These are phyloP conservation scores for Liriodendron chinense DNA, from an alignment of 164 flowering plant species.

Conservation along the genomic window DNA sequence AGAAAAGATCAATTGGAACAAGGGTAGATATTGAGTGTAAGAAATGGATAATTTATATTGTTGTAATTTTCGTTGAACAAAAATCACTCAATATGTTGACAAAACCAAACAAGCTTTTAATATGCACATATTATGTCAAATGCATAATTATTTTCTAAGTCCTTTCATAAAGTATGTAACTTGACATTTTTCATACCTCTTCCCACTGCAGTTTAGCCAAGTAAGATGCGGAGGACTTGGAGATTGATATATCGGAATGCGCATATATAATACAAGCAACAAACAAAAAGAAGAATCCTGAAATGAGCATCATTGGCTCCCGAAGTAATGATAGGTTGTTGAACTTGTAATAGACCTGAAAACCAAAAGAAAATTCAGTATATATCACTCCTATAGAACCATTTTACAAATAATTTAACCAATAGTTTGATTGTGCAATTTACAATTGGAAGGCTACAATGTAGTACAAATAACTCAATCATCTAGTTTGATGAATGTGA, in stretches of 20 bases:
- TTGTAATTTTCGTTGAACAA: too few relatives aligned
- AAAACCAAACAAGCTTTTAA: too few relatives aligned
- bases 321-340: constrained; percentile 62
- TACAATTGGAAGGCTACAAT: neutral
- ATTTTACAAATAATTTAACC: too few relatives aligned
- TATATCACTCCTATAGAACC: neutral
- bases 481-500: too few relatives aligned
- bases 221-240: constrained; percentile 87
- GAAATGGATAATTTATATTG: too few relatives aligned
- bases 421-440: neutral
- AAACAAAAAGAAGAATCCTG: constrained; percentile 74
- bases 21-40: too few relatives aligned
- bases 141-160: neutral
- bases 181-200: constrained; percentile 45
- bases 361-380: neutral
- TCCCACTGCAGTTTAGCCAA: constrained; percentile 89
- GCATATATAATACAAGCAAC: constrained; percentile 63
- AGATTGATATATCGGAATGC: constrained; percentile 85
- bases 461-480: neutral
- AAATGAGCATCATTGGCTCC: constrained; percentile 90
- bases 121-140: neutral
- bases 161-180: neutral
- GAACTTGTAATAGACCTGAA: constrained; percentile 95
- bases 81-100: too few relatives aligned
- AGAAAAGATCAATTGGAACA: too few relatives aligned